Percentiles rank a stretch among this genome's conserved stretches.
phyloP scores from a whole-genome alignment of 768 basidiomycete species.

The Gelatoporia subvermispora region DNA sequence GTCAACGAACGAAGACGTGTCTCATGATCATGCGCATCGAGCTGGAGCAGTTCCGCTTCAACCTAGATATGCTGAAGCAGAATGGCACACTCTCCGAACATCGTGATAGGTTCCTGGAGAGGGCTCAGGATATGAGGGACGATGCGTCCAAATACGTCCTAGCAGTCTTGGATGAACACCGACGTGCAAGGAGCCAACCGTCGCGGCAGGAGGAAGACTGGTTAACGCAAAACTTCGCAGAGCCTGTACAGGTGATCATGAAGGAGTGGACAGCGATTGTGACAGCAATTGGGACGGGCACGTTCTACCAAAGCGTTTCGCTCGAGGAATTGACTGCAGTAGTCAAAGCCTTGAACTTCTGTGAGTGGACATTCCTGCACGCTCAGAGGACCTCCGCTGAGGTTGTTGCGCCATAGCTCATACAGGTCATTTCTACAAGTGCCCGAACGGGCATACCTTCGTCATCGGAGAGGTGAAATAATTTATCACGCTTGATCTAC shows the following conservation, averaged over 20 bases:
- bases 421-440: constrained; percentile 27
- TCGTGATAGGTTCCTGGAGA: constrained; percentile 19
- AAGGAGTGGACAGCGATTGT: constrained; percentile 44
- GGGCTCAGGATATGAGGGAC: constrained; percentile 13
- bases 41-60: constrained; percentile 48
- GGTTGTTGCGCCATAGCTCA: constrained; percentile 14
- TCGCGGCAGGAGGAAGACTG: constrained; percentile 28
- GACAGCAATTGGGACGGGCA: constrained; percentile 33
- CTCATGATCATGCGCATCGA: constrained; percentile 40
- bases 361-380: constrained; percentile 26
- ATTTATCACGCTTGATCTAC: not conserved
- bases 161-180: not conserved
- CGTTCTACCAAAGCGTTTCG: constrained; percentile 49
- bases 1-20: constrained; percentile 44
- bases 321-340: constrained; percentile 48
- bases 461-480: constrained; percentile 24
- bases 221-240: constrained; percentile 39
- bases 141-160: constrained; percentile 2
- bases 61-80: constrained; percentile 30
- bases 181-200: constrained; percentile 6
- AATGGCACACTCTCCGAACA: constrained; percentile 13
- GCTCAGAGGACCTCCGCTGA: not conserved
- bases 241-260: constrained; percentile 32
- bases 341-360: constrained; percentile 45
- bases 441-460: constrained; percentile 27